A percentile compares a stretch with the other conserved stretches of the same genome.
Conservation (phyloP, 257 asterid species). For the Ajuga chamaepitys region DNA sequence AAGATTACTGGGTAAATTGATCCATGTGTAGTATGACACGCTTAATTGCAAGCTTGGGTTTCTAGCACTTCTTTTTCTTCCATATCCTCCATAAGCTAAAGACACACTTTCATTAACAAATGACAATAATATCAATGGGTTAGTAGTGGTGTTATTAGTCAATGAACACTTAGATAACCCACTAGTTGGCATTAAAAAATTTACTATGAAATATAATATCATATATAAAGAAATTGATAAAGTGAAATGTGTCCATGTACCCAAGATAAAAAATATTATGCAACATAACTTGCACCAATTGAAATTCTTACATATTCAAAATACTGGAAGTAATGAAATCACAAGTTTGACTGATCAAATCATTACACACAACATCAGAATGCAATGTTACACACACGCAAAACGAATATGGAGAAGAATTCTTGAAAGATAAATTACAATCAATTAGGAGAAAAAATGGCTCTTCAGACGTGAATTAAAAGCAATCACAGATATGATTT, state of each 20-base stretch:
- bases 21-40: neutral
- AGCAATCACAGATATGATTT: neutral
- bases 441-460: neutral
- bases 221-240: too few species aligned
- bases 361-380: too few species aligned
- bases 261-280: neutral
- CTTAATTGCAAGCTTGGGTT: neutral
- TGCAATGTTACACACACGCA: neutral
- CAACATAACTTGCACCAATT: neutral
- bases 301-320: too few species aligned
- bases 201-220: too few species aligned
- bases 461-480: neutral
- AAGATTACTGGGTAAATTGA: neutral
- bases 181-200: too few species aligned
- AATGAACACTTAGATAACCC: too few species aligned
- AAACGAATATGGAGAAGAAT: neutral
- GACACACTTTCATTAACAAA: neutral
- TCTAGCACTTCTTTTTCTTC: neutral
- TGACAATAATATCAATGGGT: neutral
- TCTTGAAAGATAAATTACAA: neutral
- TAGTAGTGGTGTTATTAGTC: neutral
- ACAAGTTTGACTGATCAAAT: too few species aligned
- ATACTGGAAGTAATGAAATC: too few species aligned
- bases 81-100: neutral
- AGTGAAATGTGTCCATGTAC: too few species aligned